Base-by-base conservation (phyloP, 176 grass and related monocot species). In the Aegilops bicornis region DNA sequence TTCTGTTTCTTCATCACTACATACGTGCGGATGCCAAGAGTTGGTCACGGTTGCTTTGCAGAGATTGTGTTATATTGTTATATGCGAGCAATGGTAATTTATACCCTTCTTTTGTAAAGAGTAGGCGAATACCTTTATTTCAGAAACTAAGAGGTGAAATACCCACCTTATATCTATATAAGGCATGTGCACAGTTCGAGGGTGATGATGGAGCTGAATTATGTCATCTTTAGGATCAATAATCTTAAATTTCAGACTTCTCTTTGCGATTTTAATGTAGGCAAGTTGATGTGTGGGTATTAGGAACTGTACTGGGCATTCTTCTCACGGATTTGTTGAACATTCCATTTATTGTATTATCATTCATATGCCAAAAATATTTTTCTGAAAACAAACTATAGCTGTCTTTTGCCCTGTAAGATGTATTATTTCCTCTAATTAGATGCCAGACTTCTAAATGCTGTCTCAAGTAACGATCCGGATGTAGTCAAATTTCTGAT, bases 401-500 rank as follows among this genome's bases (percentile, higher is more conserved):
- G 20, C 63, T 85, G 8, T 48, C 42, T n/a, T n/a, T 82, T 76
- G 33, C 35, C 45, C 78, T 85, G 69, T 95, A 64, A 69, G 82
- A 62, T 84, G 36, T 64, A 58, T 22, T 58, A 36, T 87, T 91
- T 80, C 56, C 25, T 87, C 72, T 95, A 86, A 69, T 58, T 95
- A 98, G 96, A 98, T 92, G 87, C 17, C 22, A 86, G 88, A 84
- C 86, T 98, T 85, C 67, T 88, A 56, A 89, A 98, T 87, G 93
- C 96, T 83, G 75, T 98, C 77, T 76, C 84, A 83, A 89, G 71
- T 90, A 88, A 87, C 65, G 90, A 93, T 86, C 86, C 91, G 79
- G 86, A 95, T 92, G 84, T 95, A 35, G 82, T 98, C 62, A 94
- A 88, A 89, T 98, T 94, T 89, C 48, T 98, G 27, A 91, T 89